Conservation (phyloP, 2,329 filamentous ascomycete genomes). For the Pseudogymnoascus sp. region DNA sequence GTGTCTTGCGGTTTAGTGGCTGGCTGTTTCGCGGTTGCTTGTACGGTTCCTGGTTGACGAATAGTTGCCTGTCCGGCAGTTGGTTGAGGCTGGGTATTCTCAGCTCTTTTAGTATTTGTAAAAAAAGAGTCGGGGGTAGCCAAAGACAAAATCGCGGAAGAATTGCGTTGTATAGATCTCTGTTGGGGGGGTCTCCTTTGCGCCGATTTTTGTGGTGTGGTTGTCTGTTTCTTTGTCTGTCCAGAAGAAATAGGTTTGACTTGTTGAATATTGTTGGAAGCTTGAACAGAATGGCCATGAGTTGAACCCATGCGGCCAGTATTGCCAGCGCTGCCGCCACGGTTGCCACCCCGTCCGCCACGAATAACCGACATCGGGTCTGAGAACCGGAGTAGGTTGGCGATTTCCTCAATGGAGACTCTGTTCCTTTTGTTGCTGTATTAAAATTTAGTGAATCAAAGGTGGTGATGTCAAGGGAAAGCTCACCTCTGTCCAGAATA, state of each 20-base stretch:
- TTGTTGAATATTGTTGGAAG: neutral
- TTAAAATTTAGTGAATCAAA: neutral
- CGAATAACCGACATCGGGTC: neutral
- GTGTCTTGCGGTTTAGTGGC: neutral
- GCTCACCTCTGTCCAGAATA: neutral
- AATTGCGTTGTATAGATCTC: neutral
- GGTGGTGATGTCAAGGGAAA: neutral
- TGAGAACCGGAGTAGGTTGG: neutral
- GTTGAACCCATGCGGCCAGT: neutral
- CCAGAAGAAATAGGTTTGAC: neutral
- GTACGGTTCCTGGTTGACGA: neutral
- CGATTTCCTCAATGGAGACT: neutral
- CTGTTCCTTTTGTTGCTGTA: neutral
- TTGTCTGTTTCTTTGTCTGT: neutral
- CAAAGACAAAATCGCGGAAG: neutral
- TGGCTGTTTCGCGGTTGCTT: neutral
- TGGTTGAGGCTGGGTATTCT: neutral
- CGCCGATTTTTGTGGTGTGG: neutral
- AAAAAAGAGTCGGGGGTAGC: neutral
- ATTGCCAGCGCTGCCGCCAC: neutral
- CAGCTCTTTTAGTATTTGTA: neutral
- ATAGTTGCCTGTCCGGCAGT: neutral
- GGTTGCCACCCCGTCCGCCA: neutral
- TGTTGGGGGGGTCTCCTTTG: neutral
- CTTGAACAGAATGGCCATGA: neutral